phyloP scores from a whole-genome alignment of 371 early-diverging fungal species.

The Mortierella sp. region DNA sequence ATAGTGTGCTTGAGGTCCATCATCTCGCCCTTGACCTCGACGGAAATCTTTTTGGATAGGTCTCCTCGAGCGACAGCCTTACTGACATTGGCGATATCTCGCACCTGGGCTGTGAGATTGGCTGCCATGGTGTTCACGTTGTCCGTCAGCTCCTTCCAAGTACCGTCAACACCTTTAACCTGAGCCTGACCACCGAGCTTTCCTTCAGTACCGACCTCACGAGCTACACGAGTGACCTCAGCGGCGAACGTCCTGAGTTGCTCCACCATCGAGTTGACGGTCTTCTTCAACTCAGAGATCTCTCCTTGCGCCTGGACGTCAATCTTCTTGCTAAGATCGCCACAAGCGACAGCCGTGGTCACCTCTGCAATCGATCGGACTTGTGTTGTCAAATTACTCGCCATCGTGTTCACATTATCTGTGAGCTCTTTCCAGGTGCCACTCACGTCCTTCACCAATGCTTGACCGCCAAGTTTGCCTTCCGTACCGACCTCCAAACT shows the following conservation, averaged over 20 bases:
- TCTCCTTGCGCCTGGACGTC: conserved; percentile 65
- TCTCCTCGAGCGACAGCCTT: conserved; percentile 73
- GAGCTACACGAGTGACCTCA: conserved; percentile 72
- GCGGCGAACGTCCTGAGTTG: conserved; percentile 66
- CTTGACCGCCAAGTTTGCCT: conserved; percentile 66
- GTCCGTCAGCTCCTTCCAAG: conserved; percentile 70
- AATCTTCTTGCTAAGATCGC: conserved; percentile 69
- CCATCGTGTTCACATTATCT: conserved; percentile 65
- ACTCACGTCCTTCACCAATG: conserved; percentile 58
- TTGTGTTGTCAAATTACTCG: conserved; percentile 61
- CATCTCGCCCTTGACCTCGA: conserved; percentile 65
- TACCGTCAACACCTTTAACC: conserved; percentile 66
- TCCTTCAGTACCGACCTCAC: conserved; percentile 75
- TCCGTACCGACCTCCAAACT: conserved; percentile 72
- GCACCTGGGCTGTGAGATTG: conserved; percentile 69
- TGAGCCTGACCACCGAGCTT: conserved; percentile 68
- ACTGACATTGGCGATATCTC: conserved; percentile 64
- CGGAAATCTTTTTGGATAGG: conserved; percentile 64
- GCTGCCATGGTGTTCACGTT: conserved; percentile 74
- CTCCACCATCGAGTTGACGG: conserved; percentile 75
- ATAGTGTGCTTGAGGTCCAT: conserved; percentile 65
- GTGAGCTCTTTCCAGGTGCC: conserved; percentile 64
- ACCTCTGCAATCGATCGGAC: conserved; percentile 67
- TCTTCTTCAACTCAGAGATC: conserved; percentile 70
- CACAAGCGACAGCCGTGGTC: conserved; percentile 69